Evolutionary conservation across 2,329 filamentous ascomycete species (phyloP).

Genomic region (Claviceps purpurea): DNA sequence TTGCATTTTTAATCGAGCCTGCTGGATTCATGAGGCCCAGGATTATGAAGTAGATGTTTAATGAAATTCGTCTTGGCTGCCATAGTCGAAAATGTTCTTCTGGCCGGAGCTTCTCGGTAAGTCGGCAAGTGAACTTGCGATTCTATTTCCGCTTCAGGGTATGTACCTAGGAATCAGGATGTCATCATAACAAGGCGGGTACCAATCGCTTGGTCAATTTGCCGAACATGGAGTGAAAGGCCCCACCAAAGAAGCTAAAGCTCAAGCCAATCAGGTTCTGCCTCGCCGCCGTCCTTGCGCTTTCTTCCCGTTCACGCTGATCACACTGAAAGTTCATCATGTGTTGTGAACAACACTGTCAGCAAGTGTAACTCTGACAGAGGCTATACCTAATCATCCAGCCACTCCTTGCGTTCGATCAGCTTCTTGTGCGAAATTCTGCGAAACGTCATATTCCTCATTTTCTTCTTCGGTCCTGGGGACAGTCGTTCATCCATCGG

Average conservation of each 20-base stretch:
- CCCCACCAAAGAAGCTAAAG: background rate
- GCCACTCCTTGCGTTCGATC: background rate
- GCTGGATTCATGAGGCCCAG: no score
- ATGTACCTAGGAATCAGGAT: no score
- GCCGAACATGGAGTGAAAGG: background rate
- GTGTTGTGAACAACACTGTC: background rate
- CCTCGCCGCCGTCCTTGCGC: background rate
- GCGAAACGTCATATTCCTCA: background rate
- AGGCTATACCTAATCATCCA: background rate
- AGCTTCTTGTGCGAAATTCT: background rate
- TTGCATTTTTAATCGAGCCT: no score
- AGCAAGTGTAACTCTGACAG: background rate
- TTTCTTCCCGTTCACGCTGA: background rate
- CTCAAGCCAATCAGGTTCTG: background rate
- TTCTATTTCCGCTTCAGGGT: no score
- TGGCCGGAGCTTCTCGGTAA: no score
- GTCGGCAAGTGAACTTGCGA: no score
- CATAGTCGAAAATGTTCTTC: no score
- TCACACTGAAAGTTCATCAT: background rate
- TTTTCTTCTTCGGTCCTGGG: background rate
- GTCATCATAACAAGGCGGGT: no score
- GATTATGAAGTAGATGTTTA: no score
- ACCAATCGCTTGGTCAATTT: no score
- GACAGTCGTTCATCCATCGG: background rate
- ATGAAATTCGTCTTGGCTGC: no score